Conservation (phyloP, 768 basidiomycete species). For the Pleurotus citrinopileatus region DNA sequence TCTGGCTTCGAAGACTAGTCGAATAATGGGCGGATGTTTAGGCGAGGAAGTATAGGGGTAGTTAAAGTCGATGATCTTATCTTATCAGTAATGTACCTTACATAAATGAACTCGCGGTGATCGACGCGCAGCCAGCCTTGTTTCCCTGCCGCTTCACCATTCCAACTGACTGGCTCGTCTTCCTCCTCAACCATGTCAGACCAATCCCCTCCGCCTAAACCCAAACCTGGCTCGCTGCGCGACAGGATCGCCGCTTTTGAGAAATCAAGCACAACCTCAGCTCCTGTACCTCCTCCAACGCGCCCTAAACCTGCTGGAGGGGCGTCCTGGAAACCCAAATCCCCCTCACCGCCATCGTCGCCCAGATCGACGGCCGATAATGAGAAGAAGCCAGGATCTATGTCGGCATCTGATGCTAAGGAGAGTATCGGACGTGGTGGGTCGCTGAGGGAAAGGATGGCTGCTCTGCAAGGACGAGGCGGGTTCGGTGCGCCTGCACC, state of each 20-base stretch:
- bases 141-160: not conserved
- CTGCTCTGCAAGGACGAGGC: slow-evolving; percentile 82
- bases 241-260: slow-evolving; percentile 91
- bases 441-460: slow-evolving; percentile 93
- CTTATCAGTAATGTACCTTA: slow-evolving; percentile 1
- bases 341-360: slow-evolving; percentile 48
- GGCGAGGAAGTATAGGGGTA: too few species aligned
- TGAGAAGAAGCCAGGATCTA: slow-evolving; percentile 37
- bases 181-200: slow-evolving; percentile 52
- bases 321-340: slow-evolving; percentile 71
- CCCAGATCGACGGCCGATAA: slow-evolving; percentile 21
- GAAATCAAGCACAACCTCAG: slow-evolving; percentile 40
- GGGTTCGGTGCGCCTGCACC: slow-evolving; percentile 69
- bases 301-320: slow-evolving; percentile 63
- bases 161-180: not conserved
- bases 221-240: slow-evolving; percentile 74
- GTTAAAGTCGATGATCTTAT: too few species aligned
- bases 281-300: slow-evolving; percentile 45
- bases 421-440: slow-evolving; percentile 79
- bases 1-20: slow-evolving; percentile 29
- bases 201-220: slow-evolving; percentile 52
- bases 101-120: not conserved
- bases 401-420: slow-evolving; percentile 87
- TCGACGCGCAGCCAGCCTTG: not conserved
- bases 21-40: not conserved